Evolutionary conservation across 2,329 filamentous ascomycete genomes (phyloP), one percentile per base, ranked within the genome.

Genomic region (Penicillium sp.): DNA sequence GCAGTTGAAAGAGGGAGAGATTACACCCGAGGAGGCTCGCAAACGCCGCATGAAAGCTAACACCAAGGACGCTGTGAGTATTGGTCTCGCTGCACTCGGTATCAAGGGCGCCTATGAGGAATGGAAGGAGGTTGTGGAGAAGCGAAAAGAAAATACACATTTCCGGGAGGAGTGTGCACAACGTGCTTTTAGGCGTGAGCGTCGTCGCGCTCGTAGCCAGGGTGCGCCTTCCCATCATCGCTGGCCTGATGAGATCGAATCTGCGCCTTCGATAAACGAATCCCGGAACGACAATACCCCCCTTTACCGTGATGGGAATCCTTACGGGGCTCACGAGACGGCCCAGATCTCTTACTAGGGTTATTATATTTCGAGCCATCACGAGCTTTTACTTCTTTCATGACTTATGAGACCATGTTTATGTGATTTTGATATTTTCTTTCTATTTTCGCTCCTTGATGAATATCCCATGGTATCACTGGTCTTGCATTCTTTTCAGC

Each of bases 41-140:
- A 86, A 83, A 70, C 80, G 81, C 66, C 84, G 84, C 61, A 80
- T 81, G 37, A 88, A 87, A 70, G 84, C 84, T 53, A 82, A 83
- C 73, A 71, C 87, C 40, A 81, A 85, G 68, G 85, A 88, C 71
- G 82, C 80, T 30, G 83, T 86, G n/a, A 84, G 83, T 60, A 78
- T 88, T 31, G 85, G 85, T 59, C 83, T 89, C 62, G 85, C 86
- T 30, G 85, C 84, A 25, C 76, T 88, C 52, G 85, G 86, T 70
- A 84, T 88, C 75, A 88, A 87, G 70, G 81, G 82, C 48, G 85
- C 86, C 14, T 80, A 84, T 65, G 79, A 78, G 5, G 85, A 88
- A 69, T 88, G 86, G 84, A 85, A 87, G 71, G 83, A 88, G 67
- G 84, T 85, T 73, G 82, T 84, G 56, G 81, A 86, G 70, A 80